Evolutionary conservation across 805 yeast genomes (phyloP).

Genomic region (Zygotorulaspora sp.): DNA sequence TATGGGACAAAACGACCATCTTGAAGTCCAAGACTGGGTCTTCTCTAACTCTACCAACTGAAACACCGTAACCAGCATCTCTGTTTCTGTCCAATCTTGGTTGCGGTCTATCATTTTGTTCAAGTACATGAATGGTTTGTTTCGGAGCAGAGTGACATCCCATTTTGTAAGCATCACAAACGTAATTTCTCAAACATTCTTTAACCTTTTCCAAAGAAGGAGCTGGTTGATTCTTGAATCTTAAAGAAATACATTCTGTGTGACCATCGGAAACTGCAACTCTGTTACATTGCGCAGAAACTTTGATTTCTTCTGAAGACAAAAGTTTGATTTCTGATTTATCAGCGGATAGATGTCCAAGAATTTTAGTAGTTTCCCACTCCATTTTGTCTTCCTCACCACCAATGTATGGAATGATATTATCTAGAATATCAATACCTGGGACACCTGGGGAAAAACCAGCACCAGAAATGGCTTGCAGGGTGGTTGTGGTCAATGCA

Average conservation of each 20-base stretch:
- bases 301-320: conserved; percentile 67
- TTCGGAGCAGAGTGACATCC: conserved; percentile 92
- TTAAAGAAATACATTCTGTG: conserved; percentile 87
- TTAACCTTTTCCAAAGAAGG: conserved; percentile 83
- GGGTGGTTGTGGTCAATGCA: conserved; percentile 78
- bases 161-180: conserved; percentile 73
- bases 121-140: conserved; percentile 86
- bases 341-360: conserved; percentile 55
- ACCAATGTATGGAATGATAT: conserved; percentile 87
- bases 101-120: conserved; percentile 91
- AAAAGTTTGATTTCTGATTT: conserved; percentile 55
- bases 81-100: conserved; percentile 96
- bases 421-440: conserved; percentile 91
- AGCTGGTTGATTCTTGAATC: conserved; percentile 75
- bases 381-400: conserved; percentile 99
- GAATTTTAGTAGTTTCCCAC: conserved; percentile 95
- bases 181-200: conserved; percentile 61
- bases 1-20: conserved; percentile 96
- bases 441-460: conserved; percentile 98
- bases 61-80: conserved; percentile 88
- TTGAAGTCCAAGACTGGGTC: conserved; percentile 92
- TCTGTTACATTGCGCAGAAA: conserved; percentile 94
- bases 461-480: conserved; percentile 98
- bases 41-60: conserved; percentile 90
- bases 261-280: conserved; percentile 98